Conservation (phyloP, 2,329 filamentous ascomycete species). For the Penicillium capsulatum region DNA sequence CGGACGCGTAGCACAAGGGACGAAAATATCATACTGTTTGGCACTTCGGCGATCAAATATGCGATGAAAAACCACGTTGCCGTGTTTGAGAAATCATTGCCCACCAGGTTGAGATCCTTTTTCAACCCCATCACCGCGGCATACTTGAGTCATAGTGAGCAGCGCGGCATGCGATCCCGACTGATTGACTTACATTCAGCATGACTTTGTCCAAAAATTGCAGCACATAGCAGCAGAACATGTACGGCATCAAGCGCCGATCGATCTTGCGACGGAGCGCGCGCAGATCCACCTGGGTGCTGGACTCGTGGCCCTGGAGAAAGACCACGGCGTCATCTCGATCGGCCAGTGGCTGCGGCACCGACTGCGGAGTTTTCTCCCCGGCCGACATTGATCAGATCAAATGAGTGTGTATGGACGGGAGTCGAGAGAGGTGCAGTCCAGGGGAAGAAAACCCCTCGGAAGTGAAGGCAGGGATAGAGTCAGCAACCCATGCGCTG, state of each 20-base stretch:
- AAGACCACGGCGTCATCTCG: constrained; percentile 19
- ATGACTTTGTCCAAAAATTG: constrained; percentile 36
- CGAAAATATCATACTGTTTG: constrained; percentile 46
- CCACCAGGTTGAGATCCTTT: constrained; percentile 50
- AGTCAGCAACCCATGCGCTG: too few species aligned
- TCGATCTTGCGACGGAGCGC: constrained; percentile 30
- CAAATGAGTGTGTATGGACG: too few species aligned
- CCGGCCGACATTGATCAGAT: too few species aligned
- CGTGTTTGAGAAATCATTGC: constrained; percentile 58
- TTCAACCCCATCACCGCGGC: constrained; percentile 61
- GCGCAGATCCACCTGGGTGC: constrained; percentile 14
- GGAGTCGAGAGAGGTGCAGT: too few species aligned
- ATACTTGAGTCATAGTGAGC: constrained; percentile 37
- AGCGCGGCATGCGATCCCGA: too few species aligned
- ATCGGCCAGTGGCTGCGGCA: constrained; percentile 2
- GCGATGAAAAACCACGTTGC: constrained; percentile 60
- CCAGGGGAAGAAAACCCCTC: too few species aligned
- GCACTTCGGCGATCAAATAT: constrained; percentile 55
- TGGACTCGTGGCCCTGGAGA: constrained; percentile 15
- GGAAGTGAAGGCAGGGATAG: too few species aligned
- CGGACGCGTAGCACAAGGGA: constrained; percentile 1
- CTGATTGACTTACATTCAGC: constrained; percentile 22
- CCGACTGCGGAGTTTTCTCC: constrained; percentile 10
- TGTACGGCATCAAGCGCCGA: constrained; percentile 29
- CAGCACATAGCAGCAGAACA: constrained; percentile 32